Conservation (phyloP, 2,329 filamentous ascomycete genomes). For the Neofusicoccum cordaticola region DNA sequence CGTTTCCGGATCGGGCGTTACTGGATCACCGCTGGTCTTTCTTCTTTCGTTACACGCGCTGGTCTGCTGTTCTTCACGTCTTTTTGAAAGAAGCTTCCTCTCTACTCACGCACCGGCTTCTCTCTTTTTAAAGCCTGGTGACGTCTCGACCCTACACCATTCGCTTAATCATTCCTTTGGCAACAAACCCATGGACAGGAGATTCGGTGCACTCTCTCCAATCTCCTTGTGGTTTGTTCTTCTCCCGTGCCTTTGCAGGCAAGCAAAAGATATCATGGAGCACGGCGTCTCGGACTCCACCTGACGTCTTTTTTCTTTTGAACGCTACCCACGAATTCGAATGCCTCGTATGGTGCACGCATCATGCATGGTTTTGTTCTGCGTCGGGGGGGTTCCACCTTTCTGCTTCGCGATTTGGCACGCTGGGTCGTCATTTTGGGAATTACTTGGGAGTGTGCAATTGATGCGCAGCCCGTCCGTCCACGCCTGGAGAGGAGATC, state of each 20-base stretch:
- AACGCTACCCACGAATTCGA: slow-evolving; percentile 4
- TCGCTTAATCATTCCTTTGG: slow-evolving; percentile 8
- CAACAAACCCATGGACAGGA: not conserved
- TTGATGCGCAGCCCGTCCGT: slow-evolving; percentile 1
- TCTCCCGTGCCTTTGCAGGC: not conserved
- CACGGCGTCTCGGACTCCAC: not conserved
- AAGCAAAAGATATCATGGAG: not conserved
- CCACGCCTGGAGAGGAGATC: slow-evolving; percentile 13
- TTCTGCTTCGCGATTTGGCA: slow-evolving; percentile 10
- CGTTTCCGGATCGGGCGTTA: slow-evolving; percentile 5
- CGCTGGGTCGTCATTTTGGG: slow-evolving; percentile 15
- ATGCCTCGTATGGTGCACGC: slow-evolving; percentile 13
- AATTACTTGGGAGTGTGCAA: not conserved
- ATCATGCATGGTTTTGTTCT: slow-evolving; percentile 13
- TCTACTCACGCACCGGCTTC: not conserved
- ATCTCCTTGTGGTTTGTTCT: not conserved
- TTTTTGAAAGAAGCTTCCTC: not conserved
- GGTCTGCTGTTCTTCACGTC: slow-evolving; percentile 3
- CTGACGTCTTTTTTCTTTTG: not conserved
- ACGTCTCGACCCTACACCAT: slow-evolving; percentile 9
- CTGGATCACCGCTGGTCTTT: not conserved
- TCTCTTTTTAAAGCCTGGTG: slow-evolving; percentile 9
- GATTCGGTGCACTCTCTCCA: not conserved
- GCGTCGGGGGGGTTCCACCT: not conserved
- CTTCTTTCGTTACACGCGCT: not conserved